These are phyloP conservation scores for Cryptomeria japonica DNA, from an alignment of 75 land plant species.

Conservation along the genomic window DNA sequence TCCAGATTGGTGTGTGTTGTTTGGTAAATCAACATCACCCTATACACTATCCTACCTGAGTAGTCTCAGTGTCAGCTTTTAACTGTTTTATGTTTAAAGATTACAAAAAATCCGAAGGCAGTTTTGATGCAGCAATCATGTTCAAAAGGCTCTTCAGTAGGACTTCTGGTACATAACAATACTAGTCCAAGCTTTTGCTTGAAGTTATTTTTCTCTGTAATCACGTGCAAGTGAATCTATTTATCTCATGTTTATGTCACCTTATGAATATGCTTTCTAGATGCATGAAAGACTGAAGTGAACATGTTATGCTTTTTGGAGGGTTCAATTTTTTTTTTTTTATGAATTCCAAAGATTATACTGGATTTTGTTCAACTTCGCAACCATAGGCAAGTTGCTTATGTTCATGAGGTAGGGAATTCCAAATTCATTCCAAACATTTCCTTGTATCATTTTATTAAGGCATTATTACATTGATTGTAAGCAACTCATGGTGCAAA, in stretches of 20 bases:
- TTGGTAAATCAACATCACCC: constrained; percentile 91
- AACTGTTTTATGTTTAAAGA: neutral
- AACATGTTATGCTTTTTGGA: neutral
- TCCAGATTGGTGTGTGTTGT: constrained; percentile 83
- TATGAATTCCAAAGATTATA: neutral
- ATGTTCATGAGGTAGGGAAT: neutral
- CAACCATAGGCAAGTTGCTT: neutral
- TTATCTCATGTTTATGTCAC: neutral
- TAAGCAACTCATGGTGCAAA: neutral
- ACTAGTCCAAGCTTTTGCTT: neutral
- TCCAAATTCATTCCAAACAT: neutral
- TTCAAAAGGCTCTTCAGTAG: neutral
- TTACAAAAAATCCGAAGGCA: neutral
- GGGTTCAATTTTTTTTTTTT: neutral
- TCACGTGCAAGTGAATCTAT: neutral
- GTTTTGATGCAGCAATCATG: neutral
- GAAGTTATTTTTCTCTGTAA: neutral
- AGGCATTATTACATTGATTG: neutral
- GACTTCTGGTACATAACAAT: neutral
- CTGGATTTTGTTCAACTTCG: neutral
- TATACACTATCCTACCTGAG: constrained; percentile 65
- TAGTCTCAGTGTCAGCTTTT: constrained; percentile 45
- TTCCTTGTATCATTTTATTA: neutral
- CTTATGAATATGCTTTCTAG: neutral
- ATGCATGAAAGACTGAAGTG: neutral